phyloP scores from a whole-genome alignment of 306 rosid genomes.

The Bauhinia variegata region DNA sequence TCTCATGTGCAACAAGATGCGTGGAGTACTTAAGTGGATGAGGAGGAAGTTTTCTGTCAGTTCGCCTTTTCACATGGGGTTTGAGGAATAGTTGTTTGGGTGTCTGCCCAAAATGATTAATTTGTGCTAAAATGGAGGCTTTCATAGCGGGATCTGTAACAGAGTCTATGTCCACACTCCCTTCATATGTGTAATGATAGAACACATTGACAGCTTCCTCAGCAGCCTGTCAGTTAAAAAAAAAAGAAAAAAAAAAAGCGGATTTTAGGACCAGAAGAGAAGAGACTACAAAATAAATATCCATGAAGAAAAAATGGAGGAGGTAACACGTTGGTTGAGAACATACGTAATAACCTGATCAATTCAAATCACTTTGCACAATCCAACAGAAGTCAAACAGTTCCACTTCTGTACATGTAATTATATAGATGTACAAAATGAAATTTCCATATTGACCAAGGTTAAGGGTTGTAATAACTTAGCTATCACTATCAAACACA shows the following conservation, averaged over 20 bases:
- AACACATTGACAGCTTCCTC: constrained; percentile 97
- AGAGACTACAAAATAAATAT: not conserved
- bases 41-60: constrained; percentile 77
- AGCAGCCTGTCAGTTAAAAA: constrained; percentile 72
- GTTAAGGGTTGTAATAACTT: constrained; percentile 3
- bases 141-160: constrained; percentile 98
- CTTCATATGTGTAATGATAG: constrained; percentile 96
- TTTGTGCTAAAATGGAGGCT: constrained; percentile 98
- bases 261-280: constrained; percentile 40
- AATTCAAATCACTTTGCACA: not conserved
- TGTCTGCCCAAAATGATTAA: constrained; percentile 99
- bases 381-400: not conserved
- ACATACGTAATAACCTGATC: constrained; percentile 20
- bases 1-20: constrained; percentile 76
- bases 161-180: constrained; percentile 97
- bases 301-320: constrained; percentile 5
- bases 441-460: constrained; percentile 24
- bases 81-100: constrained; percentile 94
- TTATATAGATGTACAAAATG: constrained; percentile 17
- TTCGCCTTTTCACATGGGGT: constrained; percentile 86
- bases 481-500: constrained; percentile 19
- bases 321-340: constrained; percentile 17
- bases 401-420: constrained; percentile 14
- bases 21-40: constrained; percentile 89
- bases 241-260: constrained; percentile 6